phyloP scores from a whole-genome alignment of 2,329 filamentous ascomycete species.

The Fusarium pilosicola region DNA sequence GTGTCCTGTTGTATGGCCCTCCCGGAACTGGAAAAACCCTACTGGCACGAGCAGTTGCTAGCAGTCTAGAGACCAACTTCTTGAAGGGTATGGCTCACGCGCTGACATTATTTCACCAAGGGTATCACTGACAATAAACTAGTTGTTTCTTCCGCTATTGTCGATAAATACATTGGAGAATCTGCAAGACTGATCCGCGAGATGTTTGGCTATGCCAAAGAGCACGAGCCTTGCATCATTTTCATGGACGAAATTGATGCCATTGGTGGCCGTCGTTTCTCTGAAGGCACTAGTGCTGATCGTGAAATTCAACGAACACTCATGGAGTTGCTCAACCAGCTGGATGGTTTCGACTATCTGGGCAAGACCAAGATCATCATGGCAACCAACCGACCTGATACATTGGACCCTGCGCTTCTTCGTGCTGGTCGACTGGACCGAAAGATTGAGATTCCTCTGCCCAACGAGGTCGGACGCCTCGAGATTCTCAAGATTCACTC shows the following conservation, averaged over 20 bases:
- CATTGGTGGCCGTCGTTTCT: slow-evolving; percentile 95
- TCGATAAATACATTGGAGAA: slow-evolving; percentile 99
- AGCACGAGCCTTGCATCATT: slow-evolving; percentile 99
- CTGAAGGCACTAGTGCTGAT: slow-evolving; percentile 96
- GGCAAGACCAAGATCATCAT: slow-evolving; percentile 99
- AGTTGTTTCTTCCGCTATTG: slow-evolving; percentile 98
- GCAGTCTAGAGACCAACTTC: slow-evolving; percentile 97
- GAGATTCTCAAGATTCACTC: slow-evolving; percentile 99
- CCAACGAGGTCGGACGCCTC: slow-evolving; percentile 94
- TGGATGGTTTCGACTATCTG: slow-evolving; percentile 98
- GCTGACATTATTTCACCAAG: background rate
- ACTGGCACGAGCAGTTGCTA: slow-evolving; percentile 92
- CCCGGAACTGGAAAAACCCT: slow-evolving; percentile 98
- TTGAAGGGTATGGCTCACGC: slow-evolving; percentile 76
- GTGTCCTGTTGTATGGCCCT: slow-evolving; percentile 93
- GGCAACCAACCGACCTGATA: slow-evolving; percentile 98
- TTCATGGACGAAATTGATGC: slow-evolving; percentile 99
- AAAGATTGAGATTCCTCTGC: slow-evolving; percentile 97
- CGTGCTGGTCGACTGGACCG: slow-evolving; percentile 93
- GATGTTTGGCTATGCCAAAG: slow-evolving; percentile 99
- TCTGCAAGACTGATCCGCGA: slow-evolving; percentile 96
- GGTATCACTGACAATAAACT: slow-evolving; percentile 34
- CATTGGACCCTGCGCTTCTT: slow-evolving; percentile 90
- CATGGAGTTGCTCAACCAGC: slow-evolving; percentile 98
- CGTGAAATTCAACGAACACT: slow-evolving; percentile 97